Conservation (phyloP, 768 basidiomycete genomes). For the Leccinum broughii region DNA sequence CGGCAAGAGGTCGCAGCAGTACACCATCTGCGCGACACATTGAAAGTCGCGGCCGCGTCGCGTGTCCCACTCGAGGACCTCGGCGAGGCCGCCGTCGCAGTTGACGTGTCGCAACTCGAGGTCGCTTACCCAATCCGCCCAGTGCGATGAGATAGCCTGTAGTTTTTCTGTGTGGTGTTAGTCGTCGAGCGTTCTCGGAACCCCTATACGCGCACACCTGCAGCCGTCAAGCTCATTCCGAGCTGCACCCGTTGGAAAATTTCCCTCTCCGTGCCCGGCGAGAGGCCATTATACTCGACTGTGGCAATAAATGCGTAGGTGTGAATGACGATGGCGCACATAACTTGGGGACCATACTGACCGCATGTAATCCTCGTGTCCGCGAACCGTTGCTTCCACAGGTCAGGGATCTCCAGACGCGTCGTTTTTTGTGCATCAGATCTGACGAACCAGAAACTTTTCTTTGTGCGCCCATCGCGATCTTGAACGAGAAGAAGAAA, state of each 20-base stretch:
- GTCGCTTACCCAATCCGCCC: slow-evolving; percentile 63
- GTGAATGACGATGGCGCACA: neutral
- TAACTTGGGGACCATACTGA: too few relatives aligned
- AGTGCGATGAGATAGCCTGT: slow-evolving; percentile 73
- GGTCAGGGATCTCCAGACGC: too few relatives aligned
- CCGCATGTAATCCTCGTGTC: too few relatives aligned
- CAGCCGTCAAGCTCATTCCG: slow-evolving; percentile 71
- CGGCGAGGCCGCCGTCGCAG: too few relatives aligned
- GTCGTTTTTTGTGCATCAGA: too few relatives aligned
- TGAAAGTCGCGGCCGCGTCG: too few relatives aligned
- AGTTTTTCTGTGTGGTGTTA: slow-evolving; percentile 59
- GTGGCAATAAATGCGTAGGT: slow-evolving; percentile 25
- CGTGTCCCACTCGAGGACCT: too few relatives aligned
- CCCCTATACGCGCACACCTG: slow-evolving; percentile 44
- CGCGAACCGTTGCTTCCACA: too few relatives aligned
- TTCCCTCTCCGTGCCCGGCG: slow-evolving; percentile 64
- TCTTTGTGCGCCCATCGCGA: too few relatives aligned
- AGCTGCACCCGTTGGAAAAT: slow-evolving; percentile 79
- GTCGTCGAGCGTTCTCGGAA: neutral
- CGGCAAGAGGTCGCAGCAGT: slow-evolving; percentile 51
- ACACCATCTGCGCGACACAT: too few relatives aligned
- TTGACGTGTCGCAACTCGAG: slow-evolving; percentile 39
- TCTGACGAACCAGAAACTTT: too few relatives aligned
- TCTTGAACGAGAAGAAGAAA: too few relatives aligned
- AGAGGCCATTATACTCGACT: slow-evolving; percentile 66